Evolutionary conservation across 2,329 filamentous ascomycete species (phyloP).

Genomic region (Lecanicillium sp.): DNA sequence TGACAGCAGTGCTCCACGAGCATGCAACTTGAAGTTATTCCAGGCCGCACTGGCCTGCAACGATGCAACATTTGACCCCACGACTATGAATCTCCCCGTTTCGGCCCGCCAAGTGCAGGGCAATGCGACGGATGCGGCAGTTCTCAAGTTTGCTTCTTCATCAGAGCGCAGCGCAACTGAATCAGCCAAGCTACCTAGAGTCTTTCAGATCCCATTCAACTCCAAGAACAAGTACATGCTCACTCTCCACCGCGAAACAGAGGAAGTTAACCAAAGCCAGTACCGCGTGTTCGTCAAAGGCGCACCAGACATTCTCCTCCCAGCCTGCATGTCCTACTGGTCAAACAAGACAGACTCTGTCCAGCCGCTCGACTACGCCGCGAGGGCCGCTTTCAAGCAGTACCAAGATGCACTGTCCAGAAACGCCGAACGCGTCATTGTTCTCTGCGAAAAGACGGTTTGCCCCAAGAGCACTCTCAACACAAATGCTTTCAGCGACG

Average conservation of each 20-base stretch:
- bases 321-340: slow-evolving; percentile 27
- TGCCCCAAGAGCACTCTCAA: slow-evolving; percentile 17
- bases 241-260: slow-evolving; percentile 23
- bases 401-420: slow-evolving; percentile 32
- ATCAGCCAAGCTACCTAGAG: slow-evolving; percentile 13
- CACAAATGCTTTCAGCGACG: slow-evolving; percentile 43
- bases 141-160: slow-evolving; percentile 30
- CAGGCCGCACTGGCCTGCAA: slow-evolving; percentile 30
- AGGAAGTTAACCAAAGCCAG: slow-evolving; percentile 15
- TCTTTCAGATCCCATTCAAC: slow-evolving; percentile 40
- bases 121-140: slow-evolving; percentile 34
- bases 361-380: slow-evolving; percentile 24
- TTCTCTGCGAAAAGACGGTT: slow-evolving; percentile 31
- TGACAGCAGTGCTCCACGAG: slow-evolving; percentile 10
- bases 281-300: slow-evolving; percentile 44
- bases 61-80: slow-evolving; percentile 32
- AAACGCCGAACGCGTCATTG: slow-evolving; percentile 35
- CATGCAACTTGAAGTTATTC: slow-evolving; percentile 16
- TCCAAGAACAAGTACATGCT: slow-evolving; percentile 44
- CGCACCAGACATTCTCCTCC: slow-evolving; percentile 42
- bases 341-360: slow-evolving; percentile 21
- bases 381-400: slow-evolving; percentile 23
- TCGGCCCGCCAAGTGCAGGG: slow-evolving; percentile 27
- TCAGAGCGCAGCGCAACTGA: slow-evolving; percentile 13
- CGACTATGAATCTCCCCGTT: slow-evolving; percentile 25